Conservation (phyloP, 305 asterid species). For the Fraxinus angustifolia region DNA sequence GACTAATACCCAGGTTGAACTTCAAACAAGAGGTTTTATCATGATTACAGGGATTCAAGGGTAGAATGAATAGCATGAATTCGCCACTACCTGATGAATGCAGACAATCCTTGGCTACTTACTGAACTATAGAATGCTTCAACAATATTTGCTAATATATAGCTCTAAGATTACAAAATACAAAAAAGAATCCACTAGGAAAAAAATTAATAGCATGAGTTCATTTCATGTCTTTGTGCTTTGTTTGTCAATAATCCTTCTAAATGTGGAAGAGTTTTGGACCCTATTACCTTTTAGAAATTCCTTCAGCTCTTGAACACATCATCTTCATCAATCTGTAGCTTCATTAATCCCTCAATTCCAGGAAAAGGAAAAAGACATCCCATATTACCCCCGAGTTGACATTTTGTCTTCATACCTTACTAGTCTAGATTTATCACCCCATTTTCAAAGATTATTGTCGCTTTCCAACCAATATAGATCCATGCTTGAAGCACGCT, state of each 20-base stretch:
- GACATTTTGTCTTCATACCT: not conserved
- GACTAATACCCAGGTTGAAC: not conserved
- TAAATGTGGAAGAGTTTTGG: not conserved
- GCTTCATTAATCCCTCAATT: constrained; percentile 3
- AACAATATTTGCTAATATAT: not conserved
- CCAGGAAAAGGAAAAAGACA: not conserved
- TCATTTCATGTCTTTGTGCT: not conserved
- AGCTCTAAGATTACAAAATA: not conserved
- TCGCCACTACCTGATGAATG: not conserved
- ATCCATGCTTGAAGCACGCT: not conserved
- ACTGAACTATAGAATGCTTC: not conserved
- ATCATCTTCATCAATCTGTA: not conserved
- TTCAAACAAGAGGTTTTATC: not conserved
- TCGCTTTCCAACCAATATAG: not conserved
- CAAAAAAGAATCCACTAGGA: not conserved
- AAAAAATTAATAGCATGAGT: not conserved
- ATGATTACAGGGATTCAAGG: not conserved
- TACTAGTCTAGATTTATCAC: not conserved
- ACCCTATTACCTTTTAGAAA: not conserved
- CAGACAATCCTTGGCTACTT: not conserved
- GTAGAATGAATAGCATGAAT: not conserved
- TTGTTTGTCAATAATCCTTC: not conserved
- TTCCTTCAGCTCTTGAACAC: not conserved
- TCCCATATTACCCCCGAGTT: not conserved
- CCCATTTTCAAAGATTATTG: not conserved